Evolutionary conservation across 805 yeast genomes (phyloP).

Genomic region (Schwanniomyces pseudopolymorphus): DNA sequence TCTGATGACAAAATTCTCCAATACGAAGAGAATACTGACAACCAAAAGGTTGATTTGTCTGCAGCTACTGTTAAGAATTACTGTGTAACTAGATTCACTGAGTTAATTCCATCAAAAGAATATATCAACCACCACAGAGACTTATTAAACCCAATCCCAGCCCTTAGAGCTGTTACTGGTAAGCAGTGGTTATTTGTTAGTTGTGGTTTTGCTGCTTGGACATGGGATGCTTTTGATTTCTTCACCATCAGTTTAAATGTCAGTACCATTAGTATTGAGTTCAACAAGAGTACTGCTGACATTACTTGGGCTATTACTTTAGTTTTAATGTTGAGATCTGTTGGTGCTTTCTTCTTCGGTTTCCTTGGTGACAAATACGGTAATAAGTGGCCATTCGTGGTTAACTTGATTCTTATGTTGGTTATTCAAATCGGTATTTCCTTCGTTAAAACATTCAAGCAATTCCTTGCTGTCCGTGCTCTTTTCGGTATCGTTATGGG

Average conservation of each 20-base stretch:
- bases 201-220: slow-evolving; percentile 66
- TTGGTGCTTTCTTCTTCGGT: slow-evolving; percentile 71
- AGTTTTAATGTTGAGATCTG: slow-evolving; percentile 69
- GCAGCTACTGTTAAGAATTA: slow-evolving; percentile 31
- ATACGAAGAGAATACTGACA: neutral
- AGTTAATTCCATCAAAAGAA: slow-evolving; percentile 47
- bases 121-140: slow-evolving; percentile 33
- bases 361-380: slow-evolving; percentile 60
- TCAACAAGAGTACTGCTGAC: slow-evolving; percentile 44
- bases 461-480: slow-evolving; percentile 62
- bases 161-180: slow-evolving; percentile 32
- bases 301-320: slow-evolving; percentile 74
- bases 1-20: neutral
- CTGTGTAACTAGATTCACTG: slow-evolving; percentile 46
- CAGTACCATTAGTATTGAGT: slow-evolving; percentile 46
- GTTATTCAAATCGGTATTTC: slow-evolving; percentile 66
- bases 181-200: slow-evolving; percentile 58
- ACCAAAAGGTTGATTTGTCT: neutral
- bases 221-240: slow-evolving; percentile 72
- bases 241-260: slow-evolving; percentile 62
- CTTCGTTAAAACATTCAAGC: slow-evolving; percentile 55
- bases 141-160: slow-evolving; percentile 44
- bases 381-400: slow-evolving; percentile 65
- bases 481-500: slow-evolving; percentile 72
- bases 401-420: slow-evolving; percentile 50